A percentile compares a stretch with the other conserved stretches of the same genome.
These are phyloP conservation scores for Auriculariales sp. DNA, from an alignment of 768 basidiomycete species.

Conservation along the genomic window DNA sequence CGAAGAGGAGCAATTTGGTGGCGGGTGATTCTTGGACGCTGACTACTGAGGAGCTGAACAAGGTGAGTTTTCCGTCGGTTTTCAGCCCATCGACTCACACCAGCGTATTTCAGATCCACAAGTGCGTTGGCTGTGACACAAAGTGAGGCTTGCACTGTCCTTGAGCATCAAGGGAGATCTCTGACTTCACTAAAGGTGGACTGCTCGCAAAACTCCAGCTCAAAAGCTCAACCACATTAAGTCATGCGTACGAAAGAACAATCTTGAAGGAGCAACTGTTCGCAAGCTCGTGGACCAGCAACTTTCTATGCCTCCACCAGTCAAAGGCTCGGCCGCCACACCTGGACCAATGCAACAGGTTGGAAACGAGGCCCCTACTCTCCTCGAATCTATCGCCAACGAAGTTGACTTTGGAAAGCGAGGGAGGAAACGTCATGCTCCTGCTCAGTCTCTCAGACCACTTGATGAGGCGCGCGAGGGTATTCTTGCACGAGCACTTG, in stretches of 20 bases:
- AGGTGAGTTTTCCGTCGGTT: no score
- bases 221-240: conserved; percentile 58
- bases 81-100: no score
- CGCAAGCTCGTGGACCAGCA: conserved; percentile 36
- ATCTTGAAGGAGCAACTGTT: conserved; percentile 40
- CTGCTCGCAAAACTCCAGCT: conserved; percentile 41
- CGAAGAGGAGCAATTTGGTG: no score
- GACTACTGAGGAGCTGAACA: no score
- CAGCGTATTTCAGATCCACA: conserved; percentile 22
- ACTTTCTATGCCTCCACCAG: conserved; percentile 15
- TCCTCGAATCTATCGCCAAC: conserved; percentile 39
- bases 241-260: conserved; percentile 49
- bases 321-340: no score
- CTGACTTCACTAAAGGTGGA: conserved; percentile 31
- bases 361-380: conserved; percentile 21
- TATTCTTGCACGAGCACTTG: conserved; percentile 25
- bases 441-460: conserved; percentile 27
- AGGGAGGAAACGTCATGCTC: conserved; percentile 20
- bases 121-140: conserved; percentile 48
- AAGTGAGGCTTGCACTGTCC: neutral
- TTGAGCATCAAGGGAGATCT: no score
- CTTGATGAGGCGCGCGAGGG: conserved; percentile 30
- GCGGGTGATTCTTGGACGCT: no score
- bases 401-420: conserved; percentile 33
- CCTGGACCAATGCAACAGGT: conserved; percentile 1